Evolutionary conservation across 1,284 basidiomycete species (phyloP).

Genomic region (Heterobasidion irregulare): DNA sequence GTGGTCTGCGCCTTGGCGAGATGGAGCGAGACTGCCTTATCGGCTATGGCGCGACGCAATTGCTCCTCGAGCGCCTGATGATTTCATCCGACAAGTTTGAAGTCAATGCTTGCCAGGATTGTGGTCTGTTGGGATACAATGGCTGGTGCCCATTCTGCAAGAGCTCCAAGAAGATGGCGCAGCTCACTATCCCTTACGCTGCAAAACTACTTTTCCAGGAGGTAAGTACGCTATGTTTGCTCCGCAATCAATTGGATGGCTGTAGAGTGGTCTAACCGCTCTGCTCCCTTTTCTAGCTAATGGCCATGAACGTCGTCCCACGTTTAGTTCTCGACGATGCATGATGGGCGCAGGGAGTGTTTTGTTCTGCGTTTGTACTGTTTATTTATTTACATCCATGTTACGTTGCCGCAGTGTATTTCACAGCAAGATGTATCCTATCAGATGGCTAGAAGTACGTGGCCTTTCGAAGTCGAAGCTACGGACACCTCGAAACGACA

Average conservation of each 20-base stretch:
- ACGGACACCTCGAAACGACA: not conserved
- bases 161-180: slow-evolving; percentile 91
- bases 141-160: slow-evolving; percentile 97
- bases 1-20: slow-evolving; percentile 94
- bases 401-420: not conserved
- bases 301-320: slow-evolving; percentile 93
- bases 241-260: not conserved
- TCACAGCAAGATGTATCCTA: not conserved
- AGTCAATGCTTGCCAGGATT: slow-evolving; percentile 92
- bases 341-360: slow-evolving; percentile 21
- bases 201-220: slow-evolving; percentile 97
- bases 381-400: not conserved
- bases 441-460: not conserved
- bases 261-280: slow-evolving; percentile 1
- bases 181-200: slow-evolving; percentile 97
- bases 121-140: slow-evolving; percentile 95
- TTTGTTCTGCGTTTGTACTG: not conserved
- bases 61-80: slow-evolving; percentile 95
- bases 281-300: slow-evolving; percentile 43
- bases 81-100: slow-evolving; percentile 97
- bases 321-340: slow-evolving; percentile 80
- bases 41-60: slow-evolving; percentile 93
- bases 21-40: slow-evolving; percentile 99
- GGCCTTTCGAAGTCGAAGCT: not conserved
- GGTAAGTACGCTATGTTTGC: slow-evolving; percentile 36